Conservation (phyloP, 352 stramenopile species). For the Blastocystis hominis region DNA sequence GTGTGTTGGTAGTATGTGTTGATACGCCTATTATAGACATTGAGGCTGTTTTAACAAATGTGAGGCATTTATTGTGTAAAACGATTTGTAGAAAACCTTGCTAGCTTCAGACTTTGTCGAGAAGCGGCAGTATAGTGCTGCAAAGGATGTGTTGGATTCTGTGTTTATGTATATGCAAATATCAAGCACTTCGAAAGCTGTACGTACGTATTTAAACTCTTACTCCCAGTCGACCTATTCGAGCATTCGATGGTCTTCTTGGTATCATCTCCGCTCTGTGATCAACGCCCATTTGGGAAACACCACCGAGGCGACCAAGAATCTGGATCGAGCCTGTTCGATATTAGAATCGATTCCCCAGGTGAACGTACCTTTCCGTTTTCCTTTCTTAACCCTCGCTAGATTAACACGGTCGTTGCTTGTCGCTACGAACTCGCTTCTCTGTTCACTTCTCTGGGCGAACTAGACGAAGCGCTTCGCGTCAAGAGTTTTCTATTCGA, state of each 20-base stretch:
- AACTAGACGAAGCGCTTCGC: slow-evolving; percentile 13
- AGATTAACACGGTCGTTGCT: slow-evolving; percentile 24
- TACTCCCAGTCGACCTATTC: slow-evolving; percentile 8
- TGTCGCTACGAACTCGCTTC: slow-evolving; percentile 38
- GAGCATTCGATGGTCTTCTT: slow-evolving; percentile 36
- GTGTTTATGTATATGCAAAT: slow-evolving; percentile 35
- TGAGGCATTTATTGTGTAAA: not conserved
- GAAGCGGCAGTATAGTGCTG: not conserved
- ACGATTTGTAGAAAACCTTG: slow-evolving; percentile 33
- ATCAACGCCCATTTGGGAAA: not conserved
- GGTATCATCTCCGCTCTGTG: slow-evolving; percentile 18
- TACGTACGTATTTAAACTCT: not conserved
- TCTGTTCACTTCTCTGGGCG: not conserved
- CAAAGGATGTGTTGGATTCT: slow-evolving; percentile 14
- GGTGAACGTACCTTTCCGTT: not conserved
- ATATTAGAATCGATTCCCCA: slow-evolving; percentile 26
- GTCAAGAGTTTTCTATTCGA: slow-evolving; percentile 32
- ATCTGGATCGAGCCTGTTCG: slow-evolving; percentile 9
- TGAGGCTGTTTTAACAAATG: slow-evolving; percentile 32
- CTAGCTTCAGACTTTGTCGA: slow-evolving; percentile 28
- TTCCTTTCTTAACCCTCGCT: not conserved
- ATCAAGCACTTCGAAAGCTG: not conserved
- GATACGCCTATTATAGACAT: slow-evolving; percentile 45
- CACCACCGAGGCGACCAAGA: not conserved
- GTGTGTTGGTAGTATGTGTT: slow-evolving; percentile 44